Percentiles rank a stretch among this genome's conserved stretches.
phyloP scores from a whole-genome alignment of 2,329 filamentous ascomycete species.

The Cadophora sp. region DNA sequence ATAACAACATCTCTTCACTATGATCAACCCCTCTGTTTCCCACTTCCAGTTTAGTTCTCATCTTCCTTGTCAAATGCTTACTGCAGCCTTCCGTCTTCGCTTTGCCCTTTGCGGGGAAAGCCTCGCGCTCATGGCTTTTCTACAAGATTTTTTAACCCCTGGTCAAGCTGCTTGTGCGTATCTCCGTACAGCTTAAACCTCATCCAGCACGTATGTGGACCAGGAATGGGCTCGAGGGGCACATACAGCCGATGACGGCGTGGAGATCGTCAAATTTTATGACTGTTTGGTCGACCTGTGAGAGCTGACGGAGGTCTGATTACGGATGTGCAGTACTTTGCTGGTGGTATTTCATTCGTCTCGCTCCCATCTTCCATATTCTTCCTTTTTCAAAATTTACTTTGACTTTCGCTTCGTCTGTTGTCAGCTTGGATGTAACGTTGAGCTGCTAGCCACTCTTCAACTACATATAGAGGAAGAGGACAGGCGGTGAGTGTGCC shows the following conservation, averaged over 20 bases:
- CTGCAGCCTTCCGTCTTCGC: slow-evolving; percentile 17
- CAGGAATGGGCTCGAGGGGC: not conserved
- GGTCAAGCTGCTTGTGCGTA: not conserved
- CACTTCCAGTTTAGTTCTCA: not conserved
- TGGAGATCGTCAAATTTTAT: not conserved
- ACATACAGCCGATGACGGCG: not conserved
- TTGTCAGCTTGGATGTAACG: slow-evolving; percentile 14
- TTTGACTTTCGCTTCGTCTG: not conserved
- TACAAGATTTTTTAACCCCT: not conserved
- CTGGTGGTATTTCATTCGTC: not conserved
- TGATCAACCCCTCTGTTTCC: not conserved
- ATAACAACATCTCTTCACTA: not conserved
- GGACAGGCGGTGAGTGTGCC: not conserved
- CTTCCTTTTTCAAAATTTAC: not conserved
- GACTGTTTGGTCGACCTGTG: not conserved
- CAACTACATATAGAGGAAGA: slow-evolving; percentile 5
- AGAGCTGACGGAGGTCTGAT: slow-evolving; percentile 12
- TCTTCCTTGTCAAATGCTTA: slow-evolving; percentile 9
- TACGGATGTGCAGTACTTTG: slow-evolving; percentile 2
- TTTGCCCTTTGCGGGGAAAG: slow-evolving; percentile 11
- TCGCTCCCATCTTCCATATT: not conserved
- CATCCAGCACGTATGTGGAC: not conserved
- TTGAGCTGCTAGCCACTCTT: slow-evolving; percentile 5
- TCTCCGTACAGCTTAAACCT: slow-evolving; percentile 1
- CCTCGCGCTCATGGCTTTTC: not conserved